These are phyloP conservation scores for Viola odorata DNA, from an alignment of 345 rosid genomes.

Conservation along the genomic window DNA sequence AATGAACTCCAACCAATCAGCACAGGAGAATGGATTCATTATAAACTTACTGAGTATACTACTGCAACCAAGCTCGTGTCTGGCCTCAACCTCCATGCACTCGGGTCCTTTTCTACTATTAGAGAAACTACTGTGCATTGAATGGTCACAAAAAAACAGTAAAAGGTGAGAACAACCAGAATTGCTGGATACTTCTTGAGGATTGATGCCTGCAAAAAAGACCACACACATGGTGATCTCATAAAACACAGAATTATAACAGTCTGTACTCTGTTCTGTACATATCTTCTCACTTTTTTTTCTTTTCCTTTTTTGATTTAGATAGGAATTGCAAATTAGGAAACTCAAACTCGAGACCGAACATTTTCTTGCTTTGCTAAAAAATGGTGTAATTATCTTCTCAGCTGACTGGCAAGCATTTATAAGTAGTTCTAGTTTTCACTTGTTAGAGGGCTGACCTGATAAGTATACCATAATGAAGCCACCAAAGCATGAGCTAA, in stretches of 20 bases:
- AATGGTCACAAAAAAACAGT: conserved; percentile 2
- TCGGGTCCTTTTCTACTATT: conserved; percentile 3
- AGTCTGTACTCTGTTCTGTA: no score
- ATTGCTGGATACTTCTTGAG: conserved; percentile 9
- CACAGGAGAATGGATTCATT: no score
- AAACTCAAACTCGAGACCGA: no score
- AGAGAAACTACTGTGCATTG: background rate
- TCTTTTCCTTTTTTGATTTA: no score
- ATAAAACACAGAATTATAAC: no score
- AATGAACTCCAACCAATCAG: no score
- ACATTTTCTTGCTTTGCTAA: no score
- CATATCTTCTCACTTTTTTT: no score
- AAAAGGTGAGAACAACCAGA: background rate
- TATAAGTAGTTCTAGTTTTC: no score
- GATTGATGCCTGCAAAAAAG: conserved; percentile 9
- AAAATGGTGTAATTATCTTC: no score
- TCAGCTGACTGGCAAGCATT: no score
- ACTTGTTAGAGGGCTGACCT: conserved; percentile 9
- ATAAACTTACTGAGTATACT: conserved; percentile 16
- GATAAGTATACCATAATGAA: conserved; percentile 12
- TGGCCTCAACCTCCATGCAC: conserved; percentile 15
- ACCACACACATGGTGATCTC: background rate
- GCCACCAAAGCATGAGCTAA: conserved; percentile 6
- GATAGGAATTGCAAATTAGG: no score
- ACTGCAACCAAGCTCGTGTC: conserved; percentile 10